Percentiles rank a stretch among this genome's conserved stretches.
Conservation (phyloP, 768 basidiomycete genomes). For the Pisolithus microcarpus region DNA sequence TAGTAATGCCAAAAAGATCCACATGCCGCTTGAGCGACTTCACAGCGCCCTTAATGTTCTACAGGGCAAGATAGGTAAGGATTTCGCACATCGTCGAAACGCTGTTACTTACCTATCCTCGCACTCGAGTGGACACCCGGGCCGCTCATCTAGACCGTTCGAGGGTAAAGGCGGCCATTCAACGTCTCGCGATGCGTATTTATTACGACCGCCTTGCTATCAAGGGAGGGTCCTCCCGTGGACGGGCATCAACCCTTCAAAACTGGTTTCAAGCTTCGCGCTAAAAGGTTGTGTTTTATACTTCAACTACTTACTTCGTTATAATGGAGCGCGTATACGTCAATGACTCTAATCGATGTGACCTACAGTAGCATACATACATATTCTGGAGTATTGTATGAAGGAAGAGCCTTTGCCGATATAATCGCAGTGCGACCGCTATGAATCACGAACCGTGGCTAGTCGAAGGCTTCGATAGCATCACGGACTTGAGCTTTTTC, state of each 20-base stretch:
- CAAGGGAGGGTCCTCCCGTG: slow-evolving; percentile 15
- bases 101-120: background rate
- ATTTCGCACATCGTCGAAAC: background rate
- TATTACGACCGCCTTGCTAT: slow-evolving; percentile 48
- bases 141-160: slow-evolving; percentile 73
- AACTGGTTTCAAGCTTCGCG: slow-evolving; percentile 22
- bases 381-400: too few species aligned
- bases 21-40: slow-evolving; percentile 45
- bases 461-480: slow-evolving; percentile 16
- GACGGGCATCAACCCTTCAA: slow-evolving; percentile 21
- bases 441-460: background rate
- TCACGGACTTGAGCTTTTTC: slow-evolving; percentile 43
- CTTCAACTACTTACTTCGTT: too few species aligned
- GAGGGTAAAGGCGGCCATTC: slow-evolving; percentile 60
- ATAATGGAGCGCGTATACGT: too few species aligned
- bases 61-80: slow-evolving; percentile 58
- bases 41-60: slow-evolving; percentile 41
- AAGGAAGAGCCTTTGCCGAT: too few species aligned
- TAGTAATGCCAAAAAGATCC: slow-evolving; percentile 24
- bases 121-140: slow-evolving; percentile 54
- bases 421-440: too few species aligned
- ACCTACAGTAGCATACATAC: too few species aligned
- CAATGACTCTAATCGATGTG: too few species aligned
- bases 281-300: too few species aligned
- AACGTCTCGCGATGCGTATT: slow-evolving; percentile 56